Percentiles rank a stretch among this genome's conserved stretches.
These are phyloP conservation scores for Ceratonia siliqua DNA, from an alignment of 306 rosid species.

Conservation along the genomic window DNA sequence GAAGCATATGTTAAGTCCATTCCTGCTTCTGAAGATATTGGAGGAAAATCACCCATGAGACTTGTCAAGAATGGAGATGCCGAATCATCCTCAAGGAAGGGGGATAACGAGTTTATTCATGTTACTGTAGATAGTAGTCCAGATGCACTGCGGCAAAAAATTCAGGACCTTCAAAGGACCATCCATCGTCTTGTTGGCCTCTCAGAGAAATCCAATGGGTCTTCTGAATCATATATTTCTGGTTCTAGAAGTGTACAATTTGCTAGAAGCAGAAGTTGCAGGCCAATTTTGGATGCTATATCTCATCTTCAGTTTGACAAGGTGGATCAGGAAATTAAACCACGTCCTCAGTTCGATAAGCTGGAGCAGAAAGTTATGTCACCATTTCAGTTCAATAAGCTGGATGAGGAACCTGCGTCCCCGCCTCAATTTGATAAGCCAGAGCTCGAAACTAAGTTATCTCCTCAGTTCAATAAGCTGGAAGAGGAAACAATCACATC, in stretches of 20 bases:
- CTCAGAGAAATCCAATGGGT: conserved; percentile 45
- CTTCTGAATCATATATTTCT: conserved; percentile 35
- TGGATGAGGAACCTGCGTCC: conserved; percentile 24
- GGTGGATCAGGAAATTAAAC: conserved; percentile 34
- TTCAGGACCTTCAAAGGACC: conserved; percentile 51
- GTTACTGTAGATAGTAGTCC: conserved; percentile 27
- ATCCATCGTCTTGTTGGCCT: conserved; percentile 42
- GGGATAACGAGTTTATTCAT: conserved; percentile 29
- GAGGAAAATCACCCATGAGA: conserved; percentile 27
- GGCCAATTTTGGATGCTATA: conserved; percentile 36
- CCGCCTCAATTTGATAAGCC: conserved; percentile 9
- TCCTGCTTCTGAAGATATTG: conserved; percentile 42
- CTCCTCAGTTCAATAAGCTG: conserved; percentile 34
- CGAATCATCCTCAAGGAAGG: conserved; percentile 35
- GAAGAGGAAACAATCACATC: conserved; percentile 29
- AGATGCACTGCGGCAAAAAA: conserved; percentile 41
- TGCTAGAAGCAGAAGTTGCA: conserved; percentile 48
- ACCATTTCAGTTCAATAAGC: conserved; percentile 23
- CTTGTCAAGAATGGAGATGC: conserved; percentile 23
- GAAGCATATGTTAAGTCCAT: conserved; percentile 22
- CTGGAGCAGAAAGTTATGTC: conserved; percentile 34
- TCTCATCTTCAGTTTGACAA: conserved; percentile 37
- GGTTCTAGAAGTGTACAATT: conserved; percentile 24
- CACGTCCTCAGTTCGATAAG: conserved; percentile 31
- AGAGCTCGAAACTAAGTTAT: conserved; percentile 28